Base-by-base conservation (phyloP, 2,329 filamentous ascomycete species). In the Ascochyta rabiei region DNA sequence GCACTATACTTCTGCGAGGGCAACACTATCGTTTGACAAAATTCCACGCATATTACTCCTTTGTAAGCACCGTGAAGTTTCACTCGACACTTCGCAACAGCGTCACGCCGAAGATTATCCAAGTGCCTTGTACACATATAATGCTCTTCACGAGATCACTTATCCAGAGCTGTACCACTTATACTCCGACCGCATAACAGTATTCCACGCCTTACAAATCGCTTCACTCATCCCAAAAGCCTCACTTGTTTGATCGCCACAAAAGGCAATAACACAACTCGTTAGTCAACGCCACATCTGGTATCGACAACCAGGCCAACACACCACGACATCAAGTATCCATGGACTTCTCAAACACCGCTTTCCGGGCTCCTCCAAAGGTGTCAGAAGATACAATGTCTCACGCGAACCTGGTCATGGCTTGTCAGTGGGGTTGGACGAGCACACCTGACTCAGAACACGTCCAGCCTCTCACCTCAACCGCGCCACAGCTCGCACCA, bases 361-460 rank as follows among this genome's bases (percentile, higher is more conserved):
- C 61, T 31, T 72, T 72, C 49, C 60, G 56, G 13, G 26, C 48
- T 30, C 53, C 54, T 26, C 48, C 48, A 16, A 64, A 64, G 44
- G 56, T 72, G 28, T 74, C 71, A 24, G 53, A 63, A 37, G 70
- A 73, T 48, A 69, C 66, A 8, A 72, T 74, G 62, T 65, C 67
- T 35, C 70, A 74, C 43, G 58, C 69, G 18, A 67, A 72, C 38
- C 48, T 70, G 19, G 67, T 74, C 6, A 70, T 71, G 63, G 61
- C 69, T 16, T 72, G 69, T 56, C 66, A 68, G 44, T 74, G 70
- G 63, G 70, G 71, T 2, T 74, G 71, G 71, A 61, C 64, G 15
- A 67, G 64, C 26, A 64, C 64, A 26, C 67, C 67, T 40, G 59
- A 64, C 19, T 48, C 58, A 47, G 56, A 56, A 28, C 23, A 28